These are phyloP conservation scores for Fusarium xylarioides DNA, from an alignment of 2,329 filamentous ascomycete genomes.

Conservation along the genomic window DNA sequence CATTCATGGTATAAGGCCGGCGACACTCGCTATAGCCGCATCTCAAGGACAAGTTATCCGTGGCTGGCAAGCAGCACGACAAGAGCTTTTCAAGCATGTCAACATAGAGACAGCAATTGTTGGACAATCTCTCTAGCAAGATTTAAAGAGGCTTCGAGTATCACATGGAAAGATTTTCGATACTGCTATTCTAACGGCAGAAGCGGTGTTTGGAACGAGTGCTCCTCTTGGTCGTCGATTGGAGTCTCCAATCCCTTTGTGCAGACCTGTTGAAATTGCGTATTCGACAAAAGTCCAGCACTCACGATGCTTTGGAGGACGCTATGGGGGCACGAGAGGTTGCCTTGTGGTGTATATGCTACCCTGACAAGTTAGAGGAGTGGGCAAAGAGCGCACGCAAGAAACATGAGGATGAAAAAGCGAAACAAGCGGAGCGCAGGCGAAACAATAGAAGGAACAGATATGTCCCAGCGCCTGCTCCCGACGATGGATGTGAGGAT, in stretches of 20 bases:
- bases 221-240: neutral
- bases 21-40: conserved; percentile 1
- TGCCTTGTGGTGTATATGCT: neutral
- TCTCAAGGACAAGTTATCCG: neutral
- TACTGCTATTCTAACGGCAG: neutral
- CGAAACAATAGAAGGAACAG: neutral
- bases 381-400: neutral
- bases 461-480: neutral
- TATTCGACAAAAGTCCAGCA: neutral
- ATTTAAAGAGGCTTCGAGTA: neutral
- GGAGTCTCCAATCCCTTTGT: neutral
- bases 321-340: conserved; percentile 1
- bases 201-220: neutral
- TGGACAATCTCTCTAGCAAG: neutral
- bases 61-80: neutral
- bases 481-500: neutral
- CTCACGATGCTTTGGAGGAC: neutral
- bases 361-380: neutral
- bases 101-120: neutral
- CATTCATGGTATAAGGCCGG: conserved; percentile 1
- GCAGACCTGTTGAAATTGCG: neutral
- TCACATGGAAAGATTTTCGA: neutral
- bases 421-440: neutral
- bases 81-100: neutral
- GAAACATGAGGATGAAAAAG: neutral